Evolutionary conservation across 2,329 filamentous ascomycete genomes (phyloP).

Genomic region (Microsporum canis): DNA sequence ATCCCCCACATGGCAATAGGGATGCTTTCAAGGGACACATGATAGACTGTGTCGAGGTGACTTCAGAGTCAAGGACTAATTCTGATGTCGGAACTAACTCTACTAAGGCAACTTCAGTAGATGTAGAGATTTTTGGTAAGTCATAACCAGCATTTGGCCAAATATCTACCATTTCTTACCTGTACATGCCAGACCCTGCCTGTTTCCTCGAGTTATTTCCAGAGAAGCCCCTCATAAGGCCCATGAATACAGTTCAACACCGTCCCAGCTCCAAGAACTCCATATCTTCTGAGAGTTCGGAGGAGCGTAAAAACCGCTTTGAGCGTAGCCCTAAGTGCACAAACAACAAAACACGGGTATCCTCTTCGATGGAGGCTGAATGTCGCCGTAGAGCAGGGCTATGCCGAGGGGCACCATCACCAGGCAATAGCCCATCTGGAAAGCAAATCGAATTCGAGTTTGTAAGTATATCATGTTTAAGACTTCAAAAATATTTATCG

Average conservation of each 20-base stretch:
- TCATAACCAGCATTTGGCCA: neutral
- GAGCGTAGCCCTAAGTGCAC: neutral
- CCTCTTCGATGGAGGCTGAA: neutral
- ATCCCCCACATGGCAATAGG: constrained; percentile 10
- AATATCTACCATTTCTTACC: neutral
- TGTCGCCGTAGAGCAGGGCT: neutral
- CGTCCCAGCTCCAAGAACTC: neutral
- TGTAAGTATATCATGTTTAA: neutral
- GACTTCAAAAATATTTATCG: neutral
- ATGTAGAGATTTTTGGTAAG: neutral
- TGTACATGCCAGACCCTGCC: neutral
- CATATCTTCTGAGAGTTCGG: neutral
- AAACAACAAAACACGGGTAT: neutral
- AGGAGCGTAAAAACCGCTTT: neutral
- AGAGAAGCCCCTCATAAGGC: neutral
- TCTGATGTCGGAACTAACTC: neutral
- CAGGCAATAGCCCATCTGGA: neutral
- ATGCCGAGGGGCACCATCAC: neutral
- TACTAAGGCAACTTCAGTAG: neutral
- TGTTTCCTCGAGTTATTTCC: neutral
- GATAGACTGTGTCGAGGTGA: constrained; percentile 10
- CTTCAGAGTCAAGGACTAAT: neutral
- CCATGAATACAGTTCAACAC: neutral
- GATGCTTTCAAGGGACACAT: constrained; percentile 14
- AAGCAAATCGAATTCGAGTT: neutral